Percentiles rank a stretch among this genome's conserved stretches.
phyloP scores from a whole-genome alignment of 164 flowering plant genomes.

The Stephania yunnanensis region DNA sequence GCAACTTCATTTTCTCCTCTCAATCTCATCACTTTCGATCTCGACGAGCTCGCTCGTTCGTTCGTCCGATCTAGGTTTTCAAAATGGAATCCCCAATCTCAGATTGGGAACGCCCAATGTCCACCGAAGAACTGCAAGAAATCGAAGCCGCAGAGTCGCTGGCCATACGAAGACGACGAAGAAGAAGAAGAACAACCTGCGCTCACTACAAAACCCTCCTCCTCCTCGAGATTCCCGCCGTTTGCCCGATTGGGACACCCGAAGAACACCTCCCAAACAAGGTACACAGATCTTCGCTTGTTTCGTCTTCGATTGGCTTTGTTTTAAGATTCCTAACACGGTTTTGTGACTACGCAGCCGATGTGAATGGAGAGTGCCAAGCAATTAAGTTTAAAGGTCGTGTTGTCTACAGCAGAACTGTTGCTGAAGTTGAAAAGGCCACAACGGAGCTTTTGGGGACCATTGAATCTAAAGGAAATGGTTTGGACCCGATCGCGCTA shows the following conservation, averaged over 20 bases:
- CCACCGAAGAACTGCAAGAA: slow-evolving; percentile 14
- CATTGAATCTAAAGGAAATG: slow-evolving; percentile 35
- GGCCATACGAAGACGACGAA: not conserved
- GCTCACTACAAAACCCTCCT: not conserved
- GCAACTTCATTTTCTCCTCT: not conserved
- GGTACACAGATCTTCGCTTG: not conserved
- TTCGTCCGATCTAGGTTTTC: not conserved
- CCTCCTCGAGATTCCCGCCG: not conserved
- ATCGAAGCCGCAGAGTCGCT: slow-evolving; percentile 15
- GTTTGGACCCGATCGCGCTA: slow-evolving; percentile 30
- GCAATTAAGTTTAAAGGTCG: slow-evolving; percentile 47
- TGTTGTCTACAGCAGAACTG: slow-evolving; percentile 51
- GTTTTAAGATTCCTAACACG: no score
- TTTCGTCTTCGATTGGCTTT: not conserved
- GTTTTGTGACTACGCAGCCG: slow-evolving; percentile 20
- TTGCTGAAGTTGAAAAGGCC: slow-evolving; percentile 54
- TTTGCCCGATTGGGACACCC: not conserved
- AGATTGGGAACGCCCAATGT: slow-evolving; percentile 17
- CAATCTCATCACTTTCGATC: not conserved
- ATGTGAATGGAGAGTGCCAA: slow-evolving; percentile 30
- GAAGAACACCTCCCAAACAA: not conserved
- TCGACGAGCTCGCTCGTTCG: not conserved
- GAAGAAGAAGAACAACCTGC: not conserved
- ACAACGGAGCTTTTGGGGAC: slow-evolving; percentile 44
- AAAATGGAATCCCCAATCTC: not conserved